Evolutionary conservation across 345 rosid species (phyloP), one percentile per base, ranked within the genome.

Genomic region (Pugionium dolabratum): DNA sequence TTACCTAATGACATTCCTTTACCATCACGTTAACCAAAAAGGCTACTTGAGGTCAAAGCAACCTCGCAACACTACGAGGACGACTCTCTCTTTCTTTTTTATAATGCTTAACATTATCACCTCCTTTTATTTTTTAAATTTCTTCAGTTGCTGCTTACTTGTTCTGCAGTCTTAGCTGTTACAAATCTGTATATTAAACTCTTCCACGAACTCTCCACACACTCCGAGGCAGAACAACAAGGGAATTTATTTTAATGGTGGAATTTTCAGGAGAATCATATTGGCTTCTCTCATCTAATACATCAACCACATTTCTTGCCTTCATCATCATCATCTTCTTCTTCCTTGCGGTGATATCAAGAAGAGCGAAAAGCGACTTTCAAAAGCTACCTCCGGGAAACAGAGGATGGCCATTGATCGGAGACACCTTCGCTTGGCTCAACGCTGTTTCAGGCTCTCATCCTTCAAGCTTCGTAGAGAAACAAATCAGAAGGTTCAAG

Each of bases 401-500:
- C 25, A 63, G 82, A 81, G 91, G 96, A 25, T 91, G 93, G 93
- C 93, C 93, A 1, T 35, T 88, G 10, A 52, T 91, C 27, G 97
- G 97, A 18, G 86, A 91, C 52, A 83, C 89, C 73, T 65, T 85
- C 40, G 78, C 71, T 68, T 91, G 91, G 89, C 85, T 82, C 71
- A 85, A 67, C 6, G 93, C 97, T 3, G 93, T 91, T n/a, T 78
- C 91, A 0, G 78, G 96, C 48, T 83, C 96, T 61, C 85, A 88
- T 69, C 93, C 97, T 11, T 83, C 96, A 7, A 76, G 68, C 26
- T 91, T 84, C 67, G 91, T 86, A 26, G 79, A 85, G 10, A 44
- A 79, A 59, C 89, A 88, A 53, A 82, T 75, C 54, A 87, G 82
- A 59, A 82, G 82, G 96, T 85, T 77, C 30, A 10, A 3, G 61